Percentiles rank a stretch among this genome's conserved stretches.
Evolutionary conservation across 2,329 filamentous ascomycete species (phyloP).

Genomic region (Fusarium mangiferae): DNA sequence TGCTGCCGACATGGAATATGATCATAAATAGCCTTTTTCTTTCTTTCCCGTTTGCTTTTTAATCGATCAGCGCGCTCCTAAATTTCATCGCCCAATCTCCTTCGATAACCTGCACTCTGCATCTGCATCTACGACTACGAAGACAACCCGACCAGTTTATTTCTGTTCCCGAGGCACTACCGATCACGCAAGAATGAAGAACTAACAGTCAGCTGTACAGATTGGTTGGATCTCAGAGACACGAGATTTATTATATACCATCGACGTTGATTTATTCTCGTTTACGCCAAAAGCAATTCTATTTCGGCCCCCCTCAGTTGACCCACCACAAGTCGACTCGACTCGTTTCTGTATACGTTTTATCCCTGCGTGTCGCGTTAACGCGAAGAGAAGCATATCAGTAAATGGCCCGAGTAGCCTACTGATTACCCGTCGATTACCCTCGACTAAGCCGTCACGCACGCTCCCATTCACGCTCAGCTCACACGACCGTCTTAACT

Average conservation of each 20-base stretch:
- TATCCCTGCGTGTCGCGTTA: conserved; percentile 31
- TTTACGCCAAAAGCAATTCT: conserved; percentile 28
- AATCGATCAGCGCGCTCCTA: background rate
- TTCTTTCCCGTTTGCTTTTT: background rate
- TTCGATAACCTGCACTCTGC: background rate
- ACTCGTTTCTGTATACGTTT: conserved; percentile 23
- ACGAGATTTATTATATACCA: conserved; percentile 21
- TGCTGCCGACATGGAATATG: background rate
- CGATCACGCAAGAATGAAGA: background rate
- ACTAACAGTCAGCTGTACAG: conserved; percentile 15
- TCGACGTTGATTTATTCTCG: conserved; percentile 10
- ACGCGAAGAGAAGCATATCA: conserved; percentile 24
- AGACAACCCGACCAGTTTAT: background rate
- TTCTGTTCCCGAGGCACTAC: background rate
- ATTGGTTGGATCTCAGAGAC: conserved; percentile 16
- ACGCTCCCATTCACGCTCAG: background rate
- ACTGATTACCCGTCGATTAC: conserved; percentile 39
- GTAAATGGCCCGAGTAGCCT: conserved; percentile 50
- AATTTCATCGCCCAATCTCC: background rate
- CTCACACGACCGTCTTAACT: conserved; percentile 22
- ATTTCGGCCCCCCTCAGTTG: conserved; percentile 7
- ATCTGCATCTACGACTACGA: background rate
- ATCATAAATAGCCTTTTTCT: background rate
- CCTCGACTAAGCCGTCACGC: conserved; percentile 19
- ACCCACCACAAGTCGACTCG: conserved; percentile 8